Conservation (phyloP, 2,329 filamentous ascomycete species). For the Zarea fungicola region DNA sequence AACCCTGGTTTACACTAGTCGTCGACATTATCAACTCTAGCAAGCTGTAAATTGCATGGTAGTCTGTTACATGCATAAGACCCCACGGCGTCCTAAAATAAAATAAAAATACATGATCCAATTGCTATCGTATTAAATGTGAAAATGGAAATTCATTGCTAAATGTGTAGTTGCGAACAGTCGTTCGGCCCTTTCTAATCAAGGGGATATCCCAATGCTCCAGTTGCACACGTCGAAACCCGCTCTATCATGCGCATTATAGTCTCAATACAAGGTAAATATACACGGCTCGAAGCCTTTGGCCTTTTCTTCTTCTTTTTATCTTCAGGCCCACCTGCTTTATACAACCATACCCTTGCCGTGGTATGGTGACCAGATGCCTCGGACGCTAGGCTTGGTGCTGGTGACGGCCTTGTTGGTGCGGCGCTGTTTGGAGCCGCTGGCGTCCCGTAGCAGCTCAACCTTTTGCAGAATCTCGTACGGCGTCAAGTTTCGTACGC, state of each 20-base stretch:
- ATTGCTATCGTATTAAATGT: background rate
- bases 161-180: constrained; percentile 10
- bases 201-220: constrained; percentile 10
- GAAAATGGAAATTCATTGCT: constrained; percentile 8
- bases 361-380: constrained; percentile 67
- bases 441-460: constrained; percentile 66
- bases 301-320: constrained; percentile 18
- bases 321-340: too few relatives aligned
- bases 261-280: constrained; percentile 9
- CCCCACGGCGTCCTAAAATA: background rate
- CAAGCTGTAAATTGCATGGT: constrained; percentile 36
- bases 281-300: constrained; percentile 9
- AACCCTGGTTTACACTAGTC: constrained; percentile 35
- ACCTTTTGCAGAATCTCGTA: constrained; percentile 78
- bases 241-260: constrained; percentile 6
- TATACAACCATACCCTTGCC: constrained; percentile 51
- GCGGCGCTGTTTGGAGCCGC: constrained; percentile 65
- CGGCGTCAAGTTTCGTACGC: constrained; percentile 79
- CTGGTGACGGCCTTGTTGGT: constrained; percentile 60
- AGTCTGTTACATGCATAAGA: constrained; percentile 12
- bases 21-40: constrained; percentile 53
- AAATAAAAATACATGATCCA: background rate
- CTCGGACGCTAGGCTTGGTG: constrained; percentile 61
- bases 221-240: constrained; percentile 9
- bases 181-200: constrained; percentile 8